Conservation (phyloP, 2,329 filamentous ascomycete species). For the Colletotrichum tabaci region DNA sequence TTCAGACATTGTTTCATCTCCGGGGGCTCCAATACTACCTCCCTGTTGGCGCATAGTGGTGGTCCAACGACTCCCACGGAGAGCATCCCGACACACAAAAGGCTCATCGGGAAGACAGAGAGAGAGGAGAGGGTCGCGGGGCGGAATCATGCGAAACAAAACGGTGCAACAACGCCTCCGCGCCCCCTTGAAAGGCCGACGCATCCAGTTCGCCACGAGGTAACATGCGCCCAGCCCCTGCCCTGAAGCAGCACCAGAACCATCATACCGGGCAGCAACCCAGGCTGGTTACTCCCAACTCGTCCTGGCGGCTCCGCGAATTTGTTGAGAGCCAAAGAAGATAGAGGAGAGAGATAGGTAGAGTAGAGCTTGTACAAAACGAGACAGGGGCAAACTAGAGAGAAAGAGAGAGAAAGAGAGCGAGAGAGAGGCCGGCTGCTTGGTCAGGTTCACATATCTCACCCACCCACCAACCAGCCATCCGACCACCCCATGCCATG, state of each 20-base stretch:
- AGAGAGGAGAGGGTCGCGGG: neutral
- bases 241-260: neutral
- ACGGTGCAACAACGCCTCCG: conserved; percentile 37
- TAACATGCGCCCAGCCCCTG: conserved; percentile 15
- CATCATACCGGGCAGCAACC: neutral
- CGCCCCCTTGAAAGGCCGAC: neutral
- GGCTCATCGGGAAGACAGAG: conserved; percentile 30
- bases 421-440: neutral
- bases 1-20: conserved; percentile 36
- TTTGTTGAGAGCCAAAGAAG: conserved; percentile 29
- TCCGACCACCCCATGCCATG: conserved; percentile 31
- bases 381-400: neutral
- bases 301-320: conserved; percentile 1
- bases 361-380: neutral
- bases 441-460: neutral
- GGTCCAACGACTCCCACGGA: neutral
- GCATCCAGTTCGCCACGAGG: conserved; percentile 26
- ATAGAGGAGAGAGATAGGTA: neutral
- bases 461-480: conserved; percentile 21
- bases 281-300: conserved; percentile 13
- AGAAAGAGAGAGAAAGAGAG: neutral
- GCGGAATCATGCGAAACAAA: conserved; percentile 27
- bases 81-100: neutral
- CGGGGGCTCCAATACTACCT: conserved; percentile 8
- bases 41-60: neutral